These are phyloP conservation scores for Fusarium citri DNA, from an alignment of 2,329 filamentous ascomycete species.

Conservation along the genomic window DNA sequence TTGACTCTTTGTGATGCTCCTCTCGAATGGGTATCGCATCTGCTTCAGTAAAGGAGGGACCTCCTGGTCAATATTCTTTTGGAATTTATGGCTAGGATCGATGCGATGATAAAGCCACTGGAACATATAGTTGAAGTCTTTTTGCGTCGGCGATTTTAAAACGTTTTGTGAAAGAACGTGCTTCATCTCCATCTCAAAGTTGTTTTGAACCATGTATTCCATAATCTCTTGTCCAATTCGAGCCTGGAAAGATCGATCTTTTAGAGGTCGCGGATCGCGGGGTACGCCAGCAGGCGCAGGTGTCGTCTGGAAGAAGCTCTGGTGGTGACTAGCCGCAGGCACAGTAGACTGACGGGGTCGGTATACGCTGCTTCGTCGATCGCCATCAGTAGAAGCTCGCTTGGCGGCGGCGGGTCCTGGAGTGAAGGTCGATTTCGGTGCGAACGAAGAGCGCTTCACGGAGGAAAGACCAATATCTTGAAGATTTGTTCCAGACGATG, in stretches of 20 bases:
- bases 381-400: conserved; percentile 63
- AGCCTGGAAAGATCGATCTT: conserved; percentile 81
- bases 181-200: conserved; percentile 98
- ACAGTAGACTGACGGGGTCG: conserved; percentile 74
- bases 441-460: conserved; percentile 84
- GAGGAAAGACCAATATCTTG: conserved; percentile 85
- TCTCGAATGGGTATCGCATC: conserved; percentile 92
- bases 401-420: conserved; percentile 57
- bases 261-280: conserved; percentile 86
- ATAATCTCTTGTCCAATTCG: conserved; percentile 89
- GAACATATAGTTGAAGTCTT: conserved; percentile 98
- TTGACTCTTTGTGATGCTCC: conserved; percentile 95
- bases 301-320: conserved; percentile 94
- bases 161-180: conserved; percentile 91
- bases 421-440: conserved; percentile 75
- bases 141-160: conserved; percentile 93
- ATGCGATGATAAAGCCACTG: conserved; percentile 98
- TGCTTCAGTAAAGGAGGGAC: conserved; percentile 93
- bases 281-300: conserved; percentile 85
- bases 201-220: conserved; percentile 91
- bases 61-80: conserved; percentile 95
- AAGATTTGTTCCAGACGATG: conserved; percentile 84
- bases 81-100: conserved; percentile 91
- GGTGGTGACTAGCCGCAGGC: conserved; percentile 80
- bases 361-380: conserved; percentile 84